Base-by-base conservation (phyloP, 2,329 filamentous ascomycete species). In the Penicillium sp. region DNA sequence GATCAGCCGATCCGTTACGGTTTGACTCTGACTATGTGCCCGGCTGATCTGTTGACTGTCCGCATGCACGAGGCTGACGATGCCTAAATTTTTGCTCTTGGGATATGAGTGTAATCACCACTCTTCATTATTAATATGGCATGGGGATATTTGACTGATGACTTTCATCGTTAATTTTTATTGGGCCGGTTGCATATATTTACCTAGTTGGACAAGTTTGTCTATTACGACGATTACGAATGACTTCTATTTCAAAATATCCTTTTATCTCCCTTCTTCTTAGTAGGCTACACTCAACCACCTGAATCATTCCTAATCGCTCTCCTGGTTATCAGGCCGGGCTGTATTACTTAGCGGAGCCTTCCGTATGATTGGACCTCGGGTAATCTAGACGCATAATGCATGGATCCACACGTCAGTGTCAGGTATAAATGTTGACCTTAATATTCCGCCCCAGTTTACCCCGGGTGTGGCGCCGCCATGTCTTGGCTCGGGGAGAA, bases 21-120 rank as follows among this genome's bases (percentile, higher is more conserved):
- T 10, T 21, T 69, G 48, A 66, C 58, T 35, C 54, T 73, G 59
- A 73, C 70, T 1, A 62, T 61, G 39, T 64, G 58, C 21, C 70
- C 70, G 21, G 64, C 59, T 21, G 68, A 71, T 57, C 58, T 63
- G 33, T 65, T 72, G n/a, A 67, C 65, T 49, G 69, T 73, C n/a
- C 60, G 70, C 35, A 56, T 73, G 59, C 70, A 68, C 53, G 65
- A 70, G 58, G 70, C 61, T 19, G 59, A 55, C 24, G 59, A 64
- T 48, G 63, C 58, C 27, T 65, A 55, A 54, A 33, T 19, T 14
- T 14, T 9, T 14, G 11, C 11, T 19, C 19, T n/a, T 42, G 19
- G 11, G 19, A 42, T 42, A 42, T 14, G 39, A 22, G 4, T 22
- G 11, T 22, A 22, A 47, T 47, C 26, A 31, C 26, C 27, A n/a